phyloP scores from a whole-genome alignment of 495 filamentous ascomycete species.

The Extremus antarcticus region DNA sequence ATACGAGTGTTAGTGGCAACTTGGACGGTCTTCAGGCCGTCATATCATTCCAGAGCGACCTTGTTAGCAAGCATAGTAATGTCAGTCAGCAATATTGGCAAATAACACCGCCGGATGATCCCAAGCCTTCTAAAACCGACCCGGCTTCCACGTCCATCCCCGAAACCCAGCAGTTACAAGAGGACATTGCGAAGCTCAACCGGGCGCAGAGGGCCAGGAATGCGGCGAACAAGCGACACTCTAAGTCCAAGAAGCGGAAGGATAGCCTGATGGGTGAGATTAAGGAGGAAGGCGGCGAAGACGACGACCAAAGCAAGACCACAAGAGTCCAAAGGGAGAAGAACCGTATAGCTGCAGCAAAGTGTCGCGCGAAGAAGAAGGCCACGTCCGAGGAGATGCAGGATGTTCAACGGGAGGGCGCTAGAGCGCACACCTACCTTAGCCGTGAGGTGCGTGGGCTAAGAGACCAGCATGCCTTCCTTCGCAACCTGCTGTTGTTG shows the following conservation, averaged over 20 bases:
- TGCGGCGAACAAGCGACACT: slow-evolving; percentile 16
- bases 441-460: slow-evolving; percentile 34
- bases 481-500: slow-evolving; percentile 5
- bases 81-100: slow-evolving; percentile 12
- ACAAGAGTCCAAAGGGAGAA: slow-evolving; percentile 44
- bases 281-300: neutral
- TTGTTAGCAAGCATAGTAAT: slow-evolving; percentile 4
- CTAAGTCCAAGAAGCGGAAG: slow-evolving; percentile 11
- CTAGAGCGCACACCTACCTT: slow-evolving; percentile 25
- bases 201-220: slow-evolving; percentile 14
- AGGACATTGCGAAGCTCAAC: neutral
- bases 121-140: neutral
- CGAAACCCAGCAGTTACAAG: neutral
- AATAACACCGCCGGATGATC: slow-evolving; percentile 17
- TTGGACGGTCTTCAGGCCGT: no score
- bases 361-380: slow-evolving; percentile 83
- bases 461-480: slow-evolving; percentile 29
- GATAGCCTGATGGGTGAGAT: neutral
- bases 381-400: slow-evolving; percentile 32
- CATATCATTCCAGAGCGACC: slow-evolving; percentile 2
- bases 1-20: no score
- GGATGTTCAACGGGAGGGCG: slow-evolving; percentile 17
- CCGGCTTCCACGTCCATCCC: neutral
- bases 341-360: slow-evolving; percentile 74
- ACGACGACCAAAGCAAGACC: slow-evolving; percentile 8